These are phyloP conservation scores for Setomelanomma holmii DNA, from an alignment of 2,329 filamentous ascomycete species.

Conservation along the genomic window DNA sequence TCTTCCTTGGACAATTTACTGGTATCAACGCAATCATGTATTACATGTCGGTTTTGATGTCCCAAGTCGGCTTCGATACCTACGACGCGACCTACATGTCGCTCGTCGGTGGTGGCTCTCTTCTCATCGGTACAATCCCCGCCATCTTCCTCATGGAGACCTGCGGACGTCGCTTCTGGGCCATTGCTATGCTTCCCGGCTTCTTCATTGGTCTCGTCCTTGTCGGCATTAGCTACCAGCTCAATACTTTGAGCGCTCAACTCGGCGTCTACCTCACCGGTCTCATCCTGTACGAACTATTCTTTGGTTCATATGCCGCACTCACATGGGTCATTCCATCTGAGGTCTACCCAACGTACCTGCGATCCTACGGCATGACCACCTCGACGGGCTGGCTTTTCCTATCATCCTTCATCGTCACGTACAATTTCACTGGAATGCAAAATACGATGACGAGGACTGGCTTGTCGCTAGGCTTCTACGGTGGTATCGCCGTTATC, in stretches of 20 bases:
- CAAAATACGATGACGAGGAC: slow-evolving; percentile 70
- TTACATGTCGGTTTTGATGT: slow-evolving; percentile 61
- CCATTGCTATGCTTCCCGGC: slow-evolving; percentile 72
- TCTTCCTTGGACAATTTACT: slow-evolving; percentile 76
- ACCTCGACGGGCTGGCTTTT: slow-evolving; percentile 72
- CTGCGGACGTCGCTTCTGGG: slow-evolving; percentile 77
- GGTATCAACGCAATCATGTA: slow-evolving; percentile 72
- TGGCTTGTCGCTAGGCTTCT: slow-evolving; percentile 73
- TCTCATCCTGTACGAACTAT: slow-evolving; percentile 57
- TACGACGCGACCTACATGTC: slow-evolving; percentile 75
- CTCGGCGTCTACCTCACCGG: slow-evolving; percentile 70
- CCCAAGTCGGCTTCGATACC: slow-evolving; percentile 69
- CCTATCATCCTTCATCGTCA: slow-evolving; percentile 74
- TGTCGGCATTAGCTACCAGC: slow-evolving; percentile 69
- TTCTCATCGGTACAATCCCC: slow-evolving; percentile 72
- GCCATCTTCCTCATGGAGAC: slow-evolving; percentile 75
- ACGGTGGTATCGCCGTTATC: slow-evolving; percentile 73
- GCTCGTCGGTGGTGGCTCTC: slow-evolving; percentile 68
- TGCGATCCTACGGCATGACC: slow-evolving; percentile 77
- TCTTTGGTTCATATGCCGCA: slow-evolving; percentile 47
- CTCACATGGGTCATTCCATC: slow-evolving; percentile 58
- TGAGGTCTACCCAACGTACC: slow-evolving; percentile 76
- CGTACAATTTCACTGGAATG: slow-evolving; percentile 78
- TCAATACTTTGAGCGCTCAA: slow-evolving; percentile 57
- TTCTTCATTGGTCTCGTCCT: slow-evolving; percentile 74